These are phyloP conservation scores for Lodderomyces parapsilosis DNA, from an alignment of 1,139 yeast species.

Conservation along the genomic window DNA sequence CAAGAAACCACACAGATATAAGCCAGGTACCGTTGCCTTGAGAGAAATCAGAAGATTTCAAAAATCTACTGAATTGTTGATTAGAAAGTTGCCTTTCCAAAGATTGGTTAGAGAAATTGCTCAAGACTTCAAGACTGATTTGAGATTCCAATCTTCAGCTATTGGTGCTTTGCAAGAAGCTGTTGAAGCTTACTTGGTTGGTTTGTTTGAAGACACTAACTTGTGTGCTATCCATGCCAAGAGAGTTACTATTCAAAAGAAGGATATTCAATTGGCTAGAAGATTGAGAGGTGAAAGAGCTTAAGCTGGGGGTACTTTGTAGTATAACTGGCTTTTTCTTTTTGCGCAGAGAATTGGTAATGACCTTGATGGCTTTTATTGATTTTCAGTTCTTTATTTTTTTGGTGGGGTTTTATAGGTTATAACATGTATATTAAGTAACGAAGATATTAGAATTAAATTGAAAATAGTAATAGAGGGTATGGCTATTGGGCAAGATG, in stretches of 20 bases:
- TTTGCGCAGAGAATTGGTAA: slow-evolving; percentile 2
- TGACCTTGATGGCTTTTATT: slow-evolving; percentile 1
- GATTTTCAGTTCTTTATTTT: neutral
- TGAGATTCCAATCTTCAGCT: slow-evolving; percentile 52
- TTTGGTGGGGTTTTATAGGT: too few relatives aligned
- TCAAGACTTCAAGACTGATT: slow-evolving; percentile 51
- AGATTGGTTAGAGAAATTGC: slow-evolving; percentile 52
- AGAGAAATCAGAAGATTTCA: slow-evolving; percentile 57
- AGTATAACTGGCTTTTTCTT: too few relatives aligned
- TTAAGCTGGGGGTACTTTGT: too few relatives aligned
- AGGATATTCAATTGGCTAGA: slow-evolving; percentile 54
- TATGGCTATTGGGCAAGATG: too few relatives aligned
- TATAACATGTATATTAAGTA: neutral
- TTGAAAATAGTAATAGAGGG: too few relatives aligned
- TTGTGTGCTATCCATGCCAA: slow-evolving; percentile 56
- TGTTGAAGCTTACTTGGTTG: slow-evolving; percentile 52
- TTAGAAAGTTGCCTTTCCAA: slow-evolving; percentile 52
- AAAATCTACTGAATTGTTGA: slow-evolving; percentile 51
- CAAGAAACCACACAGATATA: slow-evolving; percentile 55
- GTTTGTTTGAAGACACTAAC: slow-evolving; percentile 52
- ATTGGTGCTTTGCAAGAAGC: slow-evolving; percentile 56
- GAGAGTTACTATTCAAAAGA: slow-evolving; percentile 55
- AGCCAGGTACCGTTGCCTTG: slow-evolving; percentile 57
- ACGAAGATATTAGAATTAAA: neutral
- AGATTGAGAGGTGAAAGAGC: slow-evolving; percentile 56